Base-by-base conservation (phyloP, 2,329 filamentous ascomycete species). In the Ceratocystis huliohia region DNA sequence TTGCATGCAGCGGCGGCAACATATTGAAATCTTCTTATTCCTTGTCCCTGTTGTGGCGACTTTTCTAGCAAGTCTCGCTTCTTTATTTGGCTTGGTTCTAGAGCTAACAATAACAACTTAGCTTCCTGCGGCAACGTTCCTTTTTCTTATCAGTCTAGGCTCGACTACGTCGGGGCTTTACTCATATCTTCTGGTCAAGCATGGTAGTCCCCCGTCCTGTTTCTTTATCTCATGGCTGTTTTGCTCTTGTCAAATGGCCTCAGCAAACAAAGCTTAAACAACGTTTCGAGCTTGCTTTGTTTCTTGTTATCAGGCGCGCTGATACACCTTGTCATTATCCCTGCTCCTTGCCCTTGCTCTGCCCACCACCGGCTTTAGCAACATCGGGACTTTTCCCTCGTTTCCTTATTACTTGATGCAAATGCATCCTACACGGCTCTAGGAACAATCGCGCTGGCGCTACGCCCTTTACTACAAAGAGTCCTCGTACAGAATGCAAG, bases 401-500 rank as follows among this genome's bases (percentile, higher is more conserved):
- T 25, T 56, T 30, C 50, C 25, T 56, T 59, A 59, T 59, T 59
- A 59, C 53, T 33, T 59, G 53, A 59, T 33, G 28, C 53, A 59
- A 59, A 33, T n/a, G 33, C 53, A 33, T 59, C 53, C 53, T 57
- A 17, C 53, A 25, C 53, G 28, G 53, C 53, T 59, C 33, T 17
- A n/a, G 53, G 25, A 59, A 20, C 53, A 25, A 20, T 33, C 13
- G 17, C 25, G 53, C 25, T 30, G 53, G 53, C 28, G 53, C 25
- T 57, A 57, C 28, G 53, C 28, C 28, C 53, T 59, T 59, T 13
- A 28, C 28, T 59, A 15, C n/a, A 15, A 59, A 8, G n/a, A 30
- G 28, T 33, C 53, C 53, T 28, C 15, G 53, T 28, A 33, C 15
- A 59, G 5, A 25, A 5, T 5, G 25, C 28, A 17, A 30, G 13